Base-by-base conservation (phyloP, 1,139 yeast species). In the Candida labiduridarum region DNA sequence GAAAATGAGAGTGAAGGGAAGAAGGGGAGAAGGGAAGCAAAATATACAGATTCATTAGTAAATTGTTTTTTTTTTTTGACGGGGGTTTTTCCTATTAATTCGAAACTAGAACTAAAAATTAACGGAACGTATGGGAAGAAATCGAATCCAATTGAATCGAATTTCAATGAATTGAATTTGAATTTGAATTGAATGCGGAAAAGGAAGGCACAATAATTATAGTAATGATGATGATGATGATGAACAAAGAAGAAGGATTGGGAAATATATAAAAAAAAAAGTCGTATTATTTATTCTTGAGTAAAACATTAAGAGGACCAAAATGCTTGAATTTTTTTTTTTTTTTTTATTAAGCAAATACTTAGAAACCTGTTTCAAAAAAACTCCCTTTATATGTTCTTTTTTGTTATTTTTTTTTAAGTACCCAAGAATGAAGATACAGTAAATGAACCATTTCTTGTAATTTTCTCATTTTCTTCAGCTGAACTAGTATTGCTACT, bases 361-460 rank as follows among this genome's bases (percentile, higher is more conserved):
- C 25, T 22, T 22, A 22, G 25, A 22, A 22, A 22, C 25, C 25
- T 22, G 25, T 22, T 22, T 22, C 25, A 22, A 22, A 22, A n/a
- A n/a, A n/a, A 25, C 10, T 25, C 9, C 29, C 29, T 25, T 25
- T 25, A 2, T 25, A 25, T 12, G n/a, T 19, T 19, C 3, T n/a
- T n/a, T n/a, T n/a, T 19, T 19, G 4, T 19, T 19, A 19, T 19
- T 25, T 22, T 12, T 18, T 14, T 41, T 46, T 43, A 54, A n/a
- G 56, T 55, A 18, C 68, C 69, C 48, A 68, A 60, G 48, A 69
- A 63, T 14, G 72, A 63, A 15, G 69, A 66, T 2, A 69, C 66
- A 11, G 67, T 65, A 46, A 57, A 66, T 2, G 69, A 50, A 27
- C 43, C 38, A 16, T 40, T 39, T 27, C 36, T 51, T n/a, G 45